Evolutionary conservation across 257 asterid species (phyloP), one percentile per base, ranked within the genome.

Genomic region (Galeopsis tetrahit): DNA sequence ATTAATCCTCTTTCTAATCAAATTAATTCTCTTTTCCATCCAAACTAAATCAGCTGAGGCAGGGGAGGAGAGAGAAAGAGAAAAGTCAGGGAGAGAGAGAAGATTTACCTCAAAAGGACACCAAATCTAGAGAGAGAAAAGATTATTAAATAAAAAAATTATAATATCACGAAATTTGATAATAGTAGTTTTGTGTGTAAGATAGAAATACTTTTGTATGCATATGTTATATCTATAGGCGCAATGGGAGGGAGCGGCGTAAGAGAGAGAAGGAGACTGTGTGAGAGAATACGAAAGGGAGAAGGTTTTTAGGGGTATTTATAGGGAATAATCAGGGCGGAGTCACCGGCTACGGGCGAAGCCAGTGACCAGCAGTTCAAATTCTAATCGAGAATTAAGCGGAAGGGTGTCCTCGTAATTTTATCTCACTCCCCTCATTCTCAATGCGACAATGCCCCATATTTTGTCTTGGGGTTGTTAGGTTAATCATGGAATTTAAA

Each of bases 51-150:
- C 49, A 51, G 66, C 76, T 6, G 52, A 35, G 56, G 34, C 51
- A 15, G 44, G 11, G 28, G 35, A 55, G 5, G 62, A 74, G 67
- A 71, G 79, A 71, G 66, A 72, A 35, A 35, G 21, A 4, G 39
- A 49, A 72, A 66, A 56, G 52, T 48, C 49, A 56, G 68, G 14
- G 55, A 76, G 66, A 32, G 64, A 75, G 63, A 78, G 79, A 77
- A 66, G 72, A 63, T 79, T 84, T 82, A 84, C 93, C 88, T 74
- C 80, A 68, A 72, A 79, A 70, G 82, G 82, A 74, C 80, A 71
- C 86, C 87, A 73, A 84, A 77, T 81, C 88, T 78, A 79, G 84
- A 80, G 81, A 80, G 89, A 83, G 88, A 83, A 74, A 75, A 62
- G 63, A 66, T 56, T 42, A 63, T 61, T 72, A 42, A 64, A 65